Conservation (phyloP, 768 basidiomycete species). For the Kockovaella imperatae region DNA sequence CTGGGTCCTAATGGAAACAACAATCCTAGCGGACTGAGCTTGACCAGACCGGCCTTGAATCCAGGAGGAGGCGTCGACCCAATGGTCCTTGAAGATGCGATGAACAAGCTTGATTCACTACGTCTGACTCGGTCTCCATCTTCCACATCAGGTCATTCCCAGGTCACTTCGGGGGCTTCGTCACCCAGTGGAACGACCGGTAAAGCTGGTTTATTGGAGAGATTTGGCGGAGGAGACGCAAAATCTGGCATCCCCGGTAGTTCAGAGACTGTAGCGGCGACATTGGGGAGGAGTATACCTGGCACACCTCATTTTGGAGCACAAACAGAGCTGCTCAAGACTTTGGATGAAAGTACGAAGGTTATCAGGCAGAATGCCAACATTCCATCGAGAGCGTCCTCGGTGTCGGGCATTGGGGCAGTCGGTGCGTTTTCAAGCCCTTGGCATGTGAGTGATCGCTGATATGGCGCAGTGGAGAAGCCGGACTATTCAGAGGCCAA, state of each 20-base stretch:
- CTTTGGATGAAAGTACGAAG: constrained; percentile 40
- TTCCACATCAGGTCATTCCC: constrained; percentile 17
- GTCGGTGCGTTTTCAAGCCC: constrained; percentile 35
- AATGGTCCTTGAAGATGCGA: constrained; percentile 25
- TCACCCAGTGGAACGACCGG: constrained; percentile 13
- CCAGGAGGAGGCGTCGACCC: too few species aligned
- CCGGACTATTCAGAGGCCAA: constrained; percentile 98
- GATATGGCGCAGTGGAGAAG: constrained; percentile 61
- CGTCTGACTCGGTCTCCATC: constrained; percentile 19
- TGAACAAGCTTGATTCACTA: constrained; percentile 27
- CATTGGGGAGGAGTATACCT: constrained; percentile 20
- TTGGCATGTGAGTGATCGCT: not conserved
- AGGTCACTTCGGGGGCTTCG: constrained; percentile 17
- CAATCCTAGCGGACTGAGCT: not conserved
- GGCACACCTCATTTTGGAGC: constrained; percentile 45
- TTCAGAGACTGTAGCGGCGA: not conserved
- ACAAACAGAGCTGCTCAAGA: constrained; percentile 37
- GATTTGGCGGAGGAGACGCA: not conserved
- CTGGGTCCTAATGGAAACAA: not conserved
- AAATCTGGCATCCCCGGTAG: not conserved
- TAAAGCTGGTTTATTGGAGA: not conserved
- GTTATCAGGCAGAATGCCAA: constrained; percentile 34
- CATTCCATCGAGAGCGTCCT: constrained; percentile 31
- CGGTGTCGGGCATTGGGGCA: constrained; percentile 43
- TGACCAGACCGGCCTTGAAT: too few species aligned